Base-by-base conservation (phyloP, 148 eudicot species). In the Camellia japonica region DNA sequence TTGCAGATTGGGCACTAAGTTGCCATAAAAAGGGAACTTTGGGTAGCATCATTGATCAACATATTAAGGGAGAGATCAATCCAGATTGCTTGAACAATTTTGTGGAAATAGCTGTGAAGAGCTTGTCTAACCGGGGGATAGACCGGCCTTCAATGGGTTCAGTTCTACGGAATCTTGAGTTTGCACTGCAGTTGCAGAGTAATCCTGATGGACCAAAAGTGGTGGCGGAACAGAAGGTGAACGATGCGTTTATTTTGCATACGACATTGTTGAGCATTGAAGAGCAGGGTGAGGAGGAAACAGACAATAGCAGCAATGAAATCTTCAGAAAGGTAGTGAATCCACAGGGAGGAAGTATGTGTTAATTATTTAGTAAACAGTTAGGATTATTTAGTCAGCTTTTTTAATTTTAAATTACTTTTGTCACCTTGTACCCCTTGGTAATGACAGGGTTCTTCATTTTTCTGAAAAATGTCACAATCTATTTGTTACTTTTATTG, bases 91-190 rank as follows among this genome's bases (percentile, higher is more conserved):
- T 81, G 75, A 69, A 68, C 5, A 81, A 76, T 59, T 81, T 75
- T 60, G 61, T 69, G 10, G 79, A 75, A 55, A 81, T 68, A 1
- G 79, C 83, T 0, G 73, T 81, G 62, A 81, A 64, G 19, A 75
- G 83, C 61, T 49, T 81, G 62, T 8, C 71, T 1, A 80, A 81
- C 76, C 61, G 69, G 9, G 80, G 83, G 68, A 81, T 68, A 23
- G 68, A 81, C 10, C 79, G 83, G 51, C 83, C 83, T 10, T 68
- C 79, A 7, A 81, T 81, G 83, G 71, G 54, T 9, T 41, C 62
- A 20, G 69, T 76, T 1, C 42, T 81, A 1, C 76, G 83, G 80
- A 75, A 47, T 62, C 75, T 81, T 30, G 83, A 81, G 75, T 81
- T 59, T 76, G 83, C 83, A 15, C 11, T 81, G 69, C 79, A 81